Conservation (phyloP, 78 protist genomes). For the Dictyostelium firmibasis region DNA sequence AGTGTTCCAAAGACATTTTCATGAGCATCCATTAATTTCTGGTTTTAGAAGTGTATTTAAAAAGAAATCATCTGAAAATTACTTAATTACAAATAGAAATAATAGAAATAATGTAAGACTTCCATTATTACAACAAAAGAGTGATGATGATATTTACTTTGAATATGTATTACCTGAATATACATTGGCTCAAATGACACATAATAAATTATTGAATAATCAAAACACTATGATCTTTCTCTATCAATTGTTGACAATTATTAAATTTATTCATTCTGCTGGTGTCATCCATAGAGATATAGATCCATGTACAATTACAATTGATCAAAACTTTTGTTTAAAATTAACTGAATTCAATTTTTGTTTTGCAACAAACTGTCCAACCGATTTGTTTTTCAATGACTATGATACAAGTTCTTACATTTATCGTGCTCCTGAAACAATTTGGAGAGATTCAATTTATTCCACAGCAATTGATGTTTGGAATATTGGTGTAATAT, state of each 20-base stretch:
- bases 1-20: not conserved
- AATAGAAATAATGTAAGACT: not conserved
- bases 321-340: not conserved
- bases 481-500: not conserved
- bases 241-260: not conserved
- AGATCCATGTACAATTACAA: not conserved
- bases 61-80: not conserved
- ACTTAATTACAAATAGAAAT: not conserved
- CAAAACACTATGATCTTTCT: not conserved
- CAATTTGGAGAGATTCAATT: not conserved
- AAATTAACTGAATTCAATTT: not conserved
- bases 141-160: not conserved
- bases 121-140: not conserved
- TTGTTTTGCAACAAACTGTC: not conserved
- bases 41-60: not conserved
- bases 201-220: not conserved
- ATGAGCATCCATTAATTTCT: not conserved
- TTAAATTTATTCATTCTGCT: not conserved
- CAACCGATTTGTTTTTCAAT: not conserved
- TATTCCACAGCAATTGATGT: not conserved
- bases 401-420: not conserved
- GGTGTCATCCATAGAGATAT: not conserved
- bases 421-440: not conserved
- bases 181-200: not conserved
- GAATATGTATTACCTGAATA: not conserved